Base-by-base conservation (phyloP, 2,329 filamentous ascomycete genomes). In the Beauveria asiatica region DNA sequence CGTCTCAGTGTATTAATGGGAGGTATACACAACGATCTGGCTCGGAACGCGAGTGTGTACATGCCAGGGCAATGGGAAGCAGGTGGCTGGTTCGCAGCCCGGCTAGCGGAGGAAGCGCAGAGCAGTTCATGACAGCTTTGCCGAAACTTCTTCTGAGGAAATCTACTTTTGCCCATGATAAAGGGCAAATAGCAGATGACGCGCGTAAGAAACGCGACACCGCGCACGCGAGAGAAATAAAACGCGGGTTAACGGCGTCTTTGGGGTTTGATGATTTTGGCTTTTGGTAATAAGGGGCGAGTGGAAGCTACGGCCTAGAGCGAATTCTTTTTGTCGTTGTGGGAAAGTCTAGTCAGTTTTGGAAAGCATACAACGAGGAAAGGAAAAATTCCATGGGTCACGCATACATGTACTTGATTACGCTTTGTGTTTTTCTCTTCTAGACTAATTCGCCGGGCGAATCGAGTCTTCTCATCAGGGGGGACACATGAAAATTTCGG, bases 31-130 rank as follows among this genome's bases (percentile, higher is more conserved):
- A 80, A 89, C 50, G 75, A 80, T 0, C 73, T 81, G 0, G 74
- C 80, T 0, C 80, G 90, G 19, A 72, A 81, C 19, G 72, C 77
- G n/a, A 86, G 84, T 65, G 69, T 92, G 0, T 95, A 95, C 68
- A 73, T 78, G 49, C 77, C 83, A 2, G 90, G 91, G 0, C 72
- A 85, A 50, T 96, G 91, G 92, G 91, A 95, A 66, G 76, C 78
- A n/a, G 92, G 92, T 4, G 92, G 92, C 1, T 96, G 91, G 91
- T 94, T 96, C 56, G 60, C 58, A 11, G 44, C 65, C 7, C 65
- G 46, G 1, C 45, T 63, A 8, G 1, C 30, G 11, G 48, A 13
- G 5, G 30, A 60, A 23, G 42, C 42, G 19, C 21, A 46, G 11
- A 16, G 13, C 17, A 19, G 8, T 39, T 37, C 63, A 61, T 41